Evolutionary conservation across 371 early-diverging fungal species (phyloP).

Genomic region (Apophysomyces elegans): DNA sequence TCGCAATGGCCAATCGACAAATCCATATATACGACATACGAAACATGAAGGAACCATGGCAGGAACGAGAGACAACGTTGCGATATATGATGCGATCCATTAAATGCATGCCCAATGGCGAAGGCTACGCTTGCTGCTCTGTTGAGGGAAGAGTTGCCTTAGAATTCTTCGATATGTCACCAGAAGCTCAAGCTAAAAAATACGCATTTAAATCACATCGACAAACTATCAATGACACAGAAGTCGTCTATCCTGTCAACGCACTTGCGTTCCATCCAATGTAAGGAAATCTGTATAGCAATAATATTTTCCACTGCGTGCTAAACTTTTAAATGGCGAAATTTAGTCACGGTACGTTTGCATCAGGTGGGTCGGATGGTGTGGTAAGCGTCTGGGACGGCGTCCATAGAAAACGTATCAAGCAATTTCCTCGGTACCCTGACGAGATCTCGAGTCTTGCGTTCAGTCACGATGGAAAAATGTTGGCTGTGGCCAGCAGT

Average conservation of each 20-base stretch:
- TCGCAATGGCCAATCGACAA: slow-evolving; percentile 81
- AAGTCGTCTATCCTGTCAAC: slow-evolving; percentile 94
- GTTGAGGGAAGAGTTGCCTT: slow-evolving; percentile 96
- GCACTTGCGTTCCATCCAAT: slow-evolving; percentile 91
- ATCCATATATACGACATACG: slow-evolving; percentile 85
- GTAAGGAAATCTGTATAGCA: slow-evolving; percentile 42
- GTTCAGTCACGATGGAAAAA: slow-evolving; percentile 79
- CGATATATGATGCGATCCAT: slow-evolving; percentile 86
- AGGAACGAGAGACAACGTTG: slow-evolving; percentile 77
- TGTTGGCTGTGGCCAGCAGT: slow-evolving; percentile 88
- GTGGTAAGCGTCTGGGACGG: slow-evolving; percentile 94
- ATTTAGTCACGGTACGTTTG: slow-evolving; percentile 86
- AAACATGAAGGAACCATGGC: slow-evolving; percentile 75
- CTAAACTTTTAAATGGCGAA: neutral
- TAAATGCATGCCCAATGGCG: slow-evolving; percentile 80
- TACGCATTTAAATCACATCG: slow-evolving; percentile 98
- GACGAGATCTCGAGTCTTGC: slow-evolving; percentile 84
- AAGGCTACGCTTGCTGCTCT: slow-evolving; percentile 85
- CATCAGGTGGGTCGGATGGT: slow-evolving; percentile 95
- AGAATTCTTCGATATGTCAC: slow-evolving; percentile 84
- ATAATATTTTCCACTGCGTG: neutral
- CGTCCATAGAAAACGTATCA: slow-evolving; percentile 84
- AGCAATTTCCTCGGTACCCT: slow-evolving; percentile 80
- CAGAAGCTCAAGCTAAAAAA: slow-evolving; percentile 71
- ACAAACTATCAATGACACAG: slow-evolving; percentile 72